Percentiles rank a stretch among this genome's conserved stretches.
Conservation (phyloP, 2,329 filamentous ascomycete genomes). For the Sarocladium kiliense region DNA sequence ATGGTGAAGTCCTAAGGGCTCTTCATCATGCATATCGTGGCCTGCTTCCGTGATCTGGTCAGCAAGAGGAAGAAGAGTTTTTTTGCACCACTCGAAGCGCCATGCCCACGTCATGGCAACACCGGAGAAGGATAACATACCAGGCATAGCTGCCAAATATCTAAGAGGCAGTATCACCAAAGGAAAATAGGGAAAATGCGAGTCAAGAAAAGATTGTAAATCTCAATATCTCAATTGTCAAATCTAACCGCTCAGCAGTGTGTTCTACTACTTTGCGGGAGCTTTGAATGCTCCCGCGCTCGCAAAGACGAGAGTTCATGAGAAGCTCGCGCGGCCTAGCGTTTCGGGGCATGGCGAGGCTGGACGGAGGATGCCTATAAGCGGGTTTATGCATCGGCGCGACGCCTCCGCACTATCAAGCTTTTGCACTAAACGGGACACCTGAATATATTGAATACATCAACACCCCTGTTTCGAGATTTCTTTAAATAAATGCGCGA, state of each 20-base stretch:
- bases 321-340: background rate
- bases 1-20: constrained; percentile 6
- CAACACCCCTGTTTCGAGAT: no score
- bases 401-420: background rate
- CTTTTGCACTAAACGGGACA: background rate
- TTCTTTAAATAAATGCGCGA: background rate
- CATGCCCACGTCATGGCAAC: background rate
- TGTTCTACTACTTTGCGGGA: constrained; percentile 4
- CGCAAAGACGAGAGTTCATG: constrained; percentile 5
- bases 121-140: background rate
- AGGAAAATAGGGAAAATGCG: background rate
- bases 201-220: background rate
- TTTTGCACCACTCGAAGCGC: background rate
- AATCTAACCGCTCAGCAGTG: constrained; percentile 6
- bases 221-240: background rate
- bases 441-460: no score
- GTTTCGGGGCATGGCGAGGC: constrained; percentile 4
- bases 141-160: constrained; percentile 1
- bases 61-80: background rate
- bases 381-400: constrained; percentile 17
- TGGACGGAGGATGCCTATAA: constrained; percentile 21
- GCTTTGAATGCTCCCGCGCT: constrained; percentile 7
- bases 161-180: background rate
- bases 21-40: constrained; percentile 3
- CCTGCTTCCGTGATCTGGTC: background rate